Evolutionary conservation across 2,329 filamentous ascomycete genomes (phyloP), one percentile per base, ranked within the genome.

Genomic region (Hypoxylon sp.): DNA sequence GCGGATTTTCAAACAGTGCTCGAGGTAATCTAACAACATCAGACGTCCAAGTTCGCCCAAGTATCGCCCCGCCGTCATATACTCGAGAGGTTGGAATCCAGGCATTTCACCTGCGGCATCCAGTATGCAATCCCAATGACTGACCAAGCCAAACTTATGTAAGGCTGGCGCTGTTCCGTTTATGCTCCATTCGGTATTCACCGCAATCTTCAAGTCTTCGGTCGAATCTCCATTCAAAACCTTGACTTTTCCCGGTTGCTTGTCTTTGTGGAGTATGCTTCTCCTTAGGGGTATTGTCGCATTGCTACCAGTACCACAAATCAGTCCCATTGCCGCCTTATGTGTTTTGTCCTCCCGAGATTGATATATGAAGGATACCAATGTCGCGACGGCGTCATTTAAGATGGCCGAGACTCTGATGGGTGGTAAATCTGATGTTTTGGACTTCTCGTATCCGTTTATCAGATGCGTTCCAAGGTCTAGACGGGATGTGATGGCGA

Each of bases 171-270:
- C 84, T 2, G 89, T 84, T 5, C 89, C 89, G 17, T 86, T 86
- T 62, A 94, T 91, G 41, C 87, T 89, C 87, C 88, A 92, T 71
- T 94, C 90, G 0, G 90, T 93, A 66, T 93, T 93, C 57, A 93
- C 84, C 3, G 90, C 82, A 9, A 91, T 86, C 59, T 83, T 86
- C n/a, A 81, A 74, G 5, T 87, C 77, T 8, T 76, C 72, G 1
- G 75, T 59, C 15, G 57, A 61, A 55, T 75, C 72, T 6, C 71
- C 77, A 11, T 76, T 76, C 25, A 82, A 71, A 5, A 78, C 70
- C 52, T 75, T 75, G 34, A 83, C 71, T 30, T 71, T 76, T 56
- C 63, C 71, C 40, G 73, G 83, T 62, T 75, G 71, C 67, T 93
- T 93, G 47, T 77, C 79, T 6, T 79, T 74, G 55, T 88, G 82